phyloP scores from a whole-genome alignment of 768 basidiomycete genomes.

The Amanita polypyramis region DNA sequence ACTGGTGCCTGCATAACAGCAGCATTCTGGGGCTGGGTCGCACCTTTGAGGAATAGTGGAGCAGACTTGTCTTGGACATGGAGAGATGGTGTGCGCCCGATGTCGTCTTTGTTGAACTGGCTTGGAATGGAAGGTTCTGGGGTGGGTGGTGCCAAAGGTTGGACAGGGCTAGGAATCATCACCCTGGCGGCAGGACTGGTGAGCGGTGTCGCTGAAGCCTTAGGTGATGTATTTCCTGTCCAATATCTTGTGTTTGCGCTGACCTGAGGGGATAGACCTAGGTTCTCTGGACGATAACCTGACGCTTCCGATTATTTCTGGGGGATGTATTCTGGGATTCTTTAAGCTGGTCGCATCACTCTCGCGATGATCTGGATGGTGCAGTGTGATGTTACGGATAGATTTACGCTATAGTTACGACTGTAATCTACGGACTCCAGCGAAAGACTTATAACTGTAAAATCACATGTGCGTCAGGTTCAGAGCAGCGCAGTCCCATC shows the following conservation, averaged over 20 bases:
- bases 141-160: constrained; percentile 22
- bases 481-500: not conserved
- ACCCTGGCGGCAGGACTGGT: constrained; percentile 64
- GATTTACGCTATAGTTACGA: not conserved
- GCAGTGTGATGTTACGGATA: not conserved
- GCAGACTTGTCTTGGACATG: constrained; percentile 44
- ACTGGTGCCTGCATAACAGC: constrained; percentile 61
- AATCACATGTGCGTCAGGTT: not conserved
- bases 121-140: constrained; percentile 10
- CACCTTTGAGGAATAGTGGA: constrained; percentile 29
- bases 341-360: constrained; percentile 28
- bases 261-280: constrained; percentile 41
- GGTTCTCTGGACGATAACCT: constrained; percentile 84
- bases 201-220: constrained; percentile 79
- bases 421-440: not conserved
- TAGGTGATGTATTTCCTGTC: constrained; percentile 45
- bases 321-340: constrained; percentile 43
- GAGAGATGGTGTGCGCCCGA: constrained; percentile 35
- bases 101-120: constrained; percentile 11
- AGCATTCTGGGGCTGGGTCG: constrained; percentile 64
- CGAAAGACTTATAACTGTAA: not conserved
- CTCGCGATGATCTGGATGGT: constrained; percentile 12
- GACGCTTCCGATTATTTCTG: constrained; percentile 81
- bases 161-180: constrained; percentile 43
- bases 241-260: constrained; percentile 2